Evolutionary conservation across 2,329 filamentous ascomycete genomes (phyloP), one percentile per base, ranked within the genome.

Genomic region (Aspergillus sp.): DNA sequence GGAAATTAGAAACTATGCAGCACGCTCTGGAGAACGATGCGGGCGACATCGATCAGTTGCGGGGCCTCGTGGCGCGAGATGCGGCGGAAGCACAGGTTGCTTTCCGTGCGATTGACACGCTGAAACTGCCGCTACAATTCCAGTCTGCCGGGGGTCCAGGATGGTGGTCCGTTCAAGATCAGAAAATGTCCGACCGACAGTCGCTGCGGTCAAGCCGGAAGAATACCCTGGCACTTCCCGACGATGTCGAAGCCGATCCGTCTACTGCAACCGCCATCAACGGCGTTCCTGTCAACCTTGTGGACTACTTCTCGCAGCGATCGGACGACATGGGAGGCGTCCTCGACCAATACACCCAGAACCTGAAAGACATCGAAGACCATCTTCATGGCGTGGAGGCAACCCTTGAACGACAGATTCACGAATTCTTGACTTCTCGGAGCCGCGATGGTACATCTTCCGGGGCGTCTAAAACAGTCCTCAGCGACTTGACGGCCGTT

Each of bases 101-200:
- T 61, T 90, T 91, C 80, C 85, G 88, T 58, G 88, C 88, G 22
- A 86, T 91, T 32, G 88, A 92, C 68, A 91, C 91, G 69, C 81
- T 92, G 56, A 87, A 88, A 66, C 80, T 93, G 16, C 90, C 91
- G 1, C 68, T 80, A 52, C 83, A 86, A 64, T 88, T 85, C 70
- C 85, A 87, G 66, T 83, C 85, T 58, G 73, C 73, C 9, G 67
- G 74, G 16, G 71, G 69, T 29, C 64, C 70, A 58, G 71, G 75
- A 20, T 77, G 75, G 76, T 78, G 75, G 74, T 73, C 75, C 20
- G 67, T 69, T 22, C 70, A 73, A 45, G 73, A 78, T 60, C 76
- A 78, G 59, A 71, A 76, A 49, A 67, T 76, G 24, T 67, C 75
- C 10, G 73, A 77, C 55, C 71, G 75, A 49, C 72, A 73, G 50